Evolutionary conservation across 1,139 yeast genomes (phyloP), one percentile per base, ranked within the genome.

Genomic region (Hemisphaericaspora xylanilytica): DNA sequence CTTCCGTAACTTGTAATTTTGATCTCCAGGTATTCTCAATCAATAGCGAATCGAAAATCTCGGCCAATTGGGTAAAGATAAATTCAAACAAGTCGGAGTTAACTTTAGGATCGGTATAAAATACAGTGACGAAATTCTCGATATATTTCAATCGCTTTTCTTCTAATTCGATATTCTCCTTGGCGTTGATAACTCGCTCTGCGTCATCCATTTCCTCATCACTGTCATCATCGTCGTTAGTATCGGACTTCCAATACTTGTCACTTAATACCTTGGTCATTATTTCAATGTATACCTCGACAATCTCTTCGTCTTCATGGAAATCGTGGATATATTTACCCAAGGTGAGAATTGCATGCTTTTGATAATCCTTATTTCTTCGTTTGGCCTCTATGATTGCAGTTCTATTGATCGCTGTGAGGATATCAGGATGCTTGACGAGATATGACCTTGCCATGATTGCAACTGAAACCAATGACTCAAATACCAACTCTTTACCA

Each of bases 401-500:
- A 2, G 75, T 65, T 27, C 65, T 66, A 30, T 67, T 65, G 12
- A 83, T 60, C 15, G 52, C 53, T 7, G 36, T 33, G 25, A 30
- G 37, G 3, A 46, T 24, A 2, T 57, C 58, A 1, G 55, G 56
- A 29, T 40, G 32, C 7, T 41, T 32, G 2, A 32, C 10, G 13
- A 44, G 22, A 42, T 54, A 64, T 0, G 47, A 49, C 35, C 67
- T 61, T 10, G 78, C 70, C 46, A 77, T 77, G 11, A 67, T 55
- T 0, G 82, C 58, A 28, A 85, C 67, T 1, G 78, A 65, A 1
- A 87, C 84, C 36, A 90, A 62, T 0, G 96, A 88, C 31, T 78
- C 80, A 22, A 88, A 65, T 2, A 92, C 75, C 30, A 70, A 61
- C 48, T 88, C 96, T 54, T 92, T 92, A 7, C 97, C 97, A 14